Evolutionary conservation across 305 asterid genomes (phyloP).

Genomic region (Fraxinus velutina): DNA sequence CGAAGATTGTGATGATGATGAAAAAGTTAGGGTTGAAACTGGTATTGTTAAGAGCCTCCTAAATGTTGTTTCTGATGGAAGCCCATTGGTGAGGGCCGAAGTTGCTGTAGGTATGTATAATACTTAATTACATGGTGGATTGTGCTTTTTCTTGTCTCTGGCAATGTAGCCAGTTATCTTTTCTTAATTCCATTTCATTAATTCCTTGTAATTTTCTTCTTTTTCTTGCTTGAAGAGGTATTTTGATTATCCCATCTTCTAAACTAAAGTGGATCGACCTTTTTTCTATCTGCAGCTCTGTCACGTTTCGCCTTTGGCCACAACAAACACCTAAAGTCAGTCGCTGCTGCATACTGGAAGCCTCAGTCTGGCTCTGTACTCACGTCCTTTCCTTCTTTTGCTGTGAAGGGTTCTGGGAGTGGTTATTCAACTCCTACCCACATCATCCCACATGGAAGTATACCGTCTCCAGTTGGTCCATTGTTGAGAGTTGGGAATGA

Average conservation of each 20-base stretch:
- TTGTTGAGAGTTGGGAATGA: constrained; percentile 62
- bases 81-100: constrained; percentile 97
- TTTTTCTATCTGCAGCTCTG: constrained; percentile 61
- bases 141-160: background rate
- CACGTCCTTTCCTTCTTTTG: constrained; percentile 78
- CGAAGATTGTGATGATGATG: constrained; percentile 86
- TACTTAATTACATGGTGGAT: background rate
- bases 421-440: constrained; percentile 86
- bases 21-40: constrained; percentile 75
- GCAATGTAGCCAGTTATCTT: background rate
- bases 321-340: constrained; percentile 65
- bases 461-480: constrained; percentile 65
- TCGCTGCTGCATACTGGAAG: constrained; percentile 87
- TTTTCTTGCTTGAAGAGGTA: background rate
- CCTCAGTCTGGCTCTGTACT: constrained; percentile 74
- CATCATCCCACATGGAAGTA: constrained; percentile 65
- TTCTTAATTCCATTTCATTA: constrained; percentile 3
- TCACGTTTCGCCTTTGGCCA: constrained; percentile 58
- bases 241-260: background rate
- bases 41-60: constrained; percentile 67
- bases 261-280: background rate
- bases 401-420: constrained; percentile 67
- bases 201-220: background rate
- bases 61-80: constrained; percentile 87
- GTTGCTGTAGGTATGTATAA: constrained; percentile 80